phyloP scores from a whole-genome alignment of 73 alveolate genomes.

The Paramecium sonneborni region DNA sequence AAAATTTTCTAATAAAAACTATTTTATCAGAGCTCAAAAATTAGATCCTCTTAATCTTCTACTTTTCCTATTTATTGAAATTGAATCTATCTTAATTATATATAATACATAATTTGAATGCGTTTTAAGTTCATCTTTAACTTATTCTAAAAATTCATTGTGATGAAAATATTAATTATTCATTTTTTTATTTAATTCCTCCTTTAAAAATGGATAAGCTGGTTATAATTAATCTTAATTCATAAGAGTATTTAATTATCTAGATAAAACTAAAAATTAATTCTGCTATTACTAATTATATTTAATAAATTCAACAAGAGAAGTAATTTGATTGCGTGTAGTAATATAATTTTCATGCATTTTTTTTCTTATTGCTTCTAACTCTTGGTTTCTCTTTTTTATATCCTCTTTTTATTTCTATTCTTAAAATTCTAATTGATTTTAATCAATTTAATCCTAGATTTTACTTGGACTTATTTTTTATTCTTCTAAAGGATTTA shows the following conservation, averaged over 20 bases:
- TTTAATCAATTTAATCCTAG: background rate
- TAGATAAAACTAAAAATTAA: background rate
- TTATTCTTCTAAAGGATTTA: background rate
- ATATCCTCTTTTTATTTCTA: background rate
- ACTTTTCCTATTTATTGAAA: background rate
- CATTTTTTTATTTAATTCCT: background rate
- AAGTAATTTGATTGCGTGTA: background rate
- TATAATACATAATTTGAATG: background rate
- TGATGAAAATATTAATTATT: constrained; percentile 2
- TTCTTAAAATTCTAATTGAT: background rate
- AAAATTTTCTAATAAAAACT: too few relatives aligned
- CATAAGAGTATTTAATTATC: background rate
- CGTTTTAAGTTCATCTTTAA: background rate
- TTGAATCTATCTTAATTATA: background rate
- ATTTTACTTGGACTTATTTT: background rate
- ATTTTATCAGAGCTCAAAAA: background rate
- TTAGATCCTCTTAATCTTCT: background rate
- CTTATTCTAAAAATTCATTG: constrained; percentile 1
- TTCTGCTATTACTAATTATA: background rate
- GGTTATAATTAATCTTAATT: background rate
- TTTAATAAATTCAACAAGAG: background rate
- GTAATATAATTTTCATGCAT: constrained; percentile 16
- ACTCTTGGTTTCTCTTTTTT: background rate
- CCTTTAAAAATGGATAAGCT: background rate
- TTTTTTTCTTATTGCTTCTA: background rate